These are phyloP conservation scores for Bremia lactucae DNA, from an alignment of 352 stramenopile genomes.

Conservation along the genomic window DNA sequence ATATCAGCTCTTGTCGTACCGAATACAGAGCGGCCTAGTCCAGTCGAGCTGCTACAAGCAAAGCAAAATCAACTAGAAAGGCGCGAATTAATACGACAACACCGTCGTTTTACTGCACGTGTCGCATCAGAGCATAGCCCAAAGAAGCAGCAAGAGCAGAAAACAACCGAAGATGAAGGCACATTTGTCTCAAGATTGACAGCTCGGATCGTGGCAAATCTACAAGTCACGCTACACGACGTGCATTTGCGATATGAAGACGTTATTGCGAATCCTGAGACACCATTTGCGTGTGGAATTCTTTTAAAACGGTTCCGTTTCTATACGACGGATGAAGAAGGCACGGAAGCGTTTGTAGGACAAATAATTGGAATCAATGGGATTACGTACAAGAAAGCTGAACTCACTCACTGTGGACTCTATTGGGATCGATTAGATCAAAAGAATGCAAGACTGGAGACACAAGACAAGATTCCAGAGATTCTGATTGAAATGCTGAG, in stretches of 20 bases:
- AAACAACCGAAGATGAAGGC: constrained; percentile 47
- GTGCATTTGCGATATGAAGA: constrained; percentile 78
- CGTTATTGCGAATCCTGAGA: constrained; percentile 40
- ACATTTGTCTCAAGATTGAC: constrained; percentile 74
- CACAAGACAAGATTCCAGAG: constrained; percentile 18
- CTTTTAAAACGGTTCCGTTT: constrained; percentile 59
- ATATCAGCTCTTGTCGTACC: constrained; percentile 59
- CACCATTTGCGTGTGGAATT: constrained; percentile 60
- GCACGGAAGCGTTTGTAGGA: constrained; percentile 59
- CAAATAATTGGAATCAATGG: constrained; percentile 21
- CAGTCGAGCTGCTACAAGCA: constrained; percentile 39
- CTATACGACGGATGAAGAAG: constrained; percentile 62
- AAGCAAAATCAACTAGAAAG: constrained; percentile 58
- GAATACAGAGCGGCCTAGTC: constrained; percentile 39
- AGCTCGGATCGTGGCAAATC: constrained; percentile 65
- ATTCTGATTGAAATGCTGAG: constrained; percentile 46
- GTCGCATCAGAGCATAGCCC: constrained; percentile 15
- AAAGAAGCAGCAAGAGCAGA: constrained; percentile 2
- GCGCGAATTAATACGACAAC: constrained; percentile 56
- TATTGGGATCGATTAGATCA: constrained; percentile 61
- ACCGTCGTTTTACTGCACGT: constrained; percentile 43
- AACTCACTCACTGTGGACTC: constrained; percentile 32
- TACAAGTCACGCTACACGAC: constrained; percentile 63
- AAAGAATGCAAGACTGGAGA: constrained; percentile 27
- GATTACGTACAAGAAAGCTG: constrained; percentile 59